Percentiles rank a stretch among this genome's conserved stretches.
Evolutionary conservation across 306 rosid genomes (phyloP).

Genomic region (Vicia villosa): DNA sequence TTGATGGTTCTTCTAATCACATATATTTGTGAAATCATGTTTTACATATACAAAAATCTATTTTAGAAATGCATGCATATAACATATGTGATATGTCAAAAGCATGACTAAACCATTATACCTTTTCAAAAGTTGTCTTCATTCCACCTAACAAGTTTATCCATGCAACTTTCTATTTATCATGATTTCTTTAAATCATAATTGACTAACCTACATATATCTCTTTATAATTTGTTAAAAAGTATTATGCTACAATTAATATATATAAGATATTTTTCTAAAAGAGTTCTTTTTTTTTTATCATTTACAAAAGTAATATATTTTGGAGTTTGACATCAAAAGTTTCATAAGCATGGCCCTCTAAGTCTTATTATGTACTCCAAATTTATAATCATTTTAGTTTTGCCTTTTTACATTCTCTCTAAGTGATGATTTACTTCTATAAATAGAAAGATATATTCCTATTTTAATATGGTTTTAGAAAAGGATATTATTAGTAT

Average conservation of each 20-base stretch:
- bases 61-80: constrained; percentile 31
- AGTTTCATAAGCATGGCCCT: neutral
- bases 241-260: neutral
- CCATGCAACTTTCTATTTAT: constrained; percentile 34
- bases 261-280: constrained; percentile 19
- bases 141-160: constrained; percentile 33
- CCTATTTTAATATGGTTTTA: neutral
- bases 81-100: constrained; percentile 3
- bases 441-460: constrained; percentile 16
- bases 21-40: neutral
- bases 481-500: neutral
- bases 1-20: neutral
- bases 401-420: constrained; percentile 8
- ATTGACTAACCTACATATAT: neutral
- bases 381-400: neutral
- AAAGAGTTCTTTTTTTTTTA: neutral
- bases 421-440: neutral
- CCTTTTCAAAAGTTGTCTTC: constrained; percentile 30
- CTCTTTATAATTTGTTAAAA: constrained; percentile 2
- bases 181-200: constrained; percentile 25
- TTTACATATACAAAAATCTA: constrained; percentile 5
- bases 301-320: neutral
- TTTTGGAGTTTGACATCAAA: constrained; percentile 1
- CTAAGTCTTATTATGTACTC: neutral
- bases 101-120: constrained; percentile 20